Base-by-base conservation (phyloP, 495 filamentous ascomycete genomes). In the Neurospora sp. region DNA sequence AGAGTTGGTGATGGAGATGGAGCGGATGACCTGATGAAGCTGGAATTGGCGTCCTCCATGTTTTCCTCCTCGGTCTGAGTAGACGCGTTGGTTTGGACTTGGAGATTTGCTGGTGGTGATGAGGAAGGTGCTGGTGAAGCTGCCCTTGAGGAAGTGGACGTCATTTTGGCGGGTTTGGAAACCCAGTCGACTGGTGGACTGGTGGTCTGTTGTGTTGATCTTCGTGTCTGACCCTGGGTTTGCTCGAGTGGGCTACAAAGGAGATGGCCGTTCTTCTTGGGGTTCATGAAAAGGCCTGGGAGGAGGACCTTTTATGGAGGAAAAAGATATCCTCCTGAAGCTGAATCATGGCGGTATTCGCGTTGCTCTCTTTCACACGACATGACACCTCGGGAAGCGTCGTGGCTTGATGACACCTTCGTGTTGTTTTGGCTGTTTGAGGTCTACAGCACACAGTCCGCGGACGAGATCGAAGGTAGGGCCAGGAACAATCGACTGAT, bases 21-120 rank as follows among this genome's bases (percentile, higher is more conserved):
- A 9, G 54, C 54, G 6, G 54, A 18, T 31, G 54, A 66, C 12
- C 54, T 66, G 0, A 4, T 0, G 20, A 27, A 59, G 11, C 14
- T 35, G 27, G 27, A 9, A 5, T 0, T 3, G 54, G 12, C 54
- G 2, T 14, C 7, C 54, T 66, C 54, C 6, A 16, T 35, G 6
- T 16, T 18, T 31, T 1, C 23, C 14, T 27, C 20, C 5, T 35
- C 23, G 2, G 3, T 18, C 12, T 37, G 27, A 4, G 6, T 18
- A 12, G 54, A 66, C 2, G 48, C 6, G 11, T 31, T 16, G 48
- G 4, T 31, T 0, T 59, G 48, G 23, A 27, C 5, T 7, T 16
- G 27, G 0, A 0, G 6, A 9, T 31, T 31, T 0, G 27, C 27
- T 18, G 27, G 0, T 0, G 5, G 12, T 1, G 14, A 4, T 0